Evolutionary conservation across 2,329 filamentous ascomycete species (phyloP).

Genomic region (Venturia oleaginea): DNA sequence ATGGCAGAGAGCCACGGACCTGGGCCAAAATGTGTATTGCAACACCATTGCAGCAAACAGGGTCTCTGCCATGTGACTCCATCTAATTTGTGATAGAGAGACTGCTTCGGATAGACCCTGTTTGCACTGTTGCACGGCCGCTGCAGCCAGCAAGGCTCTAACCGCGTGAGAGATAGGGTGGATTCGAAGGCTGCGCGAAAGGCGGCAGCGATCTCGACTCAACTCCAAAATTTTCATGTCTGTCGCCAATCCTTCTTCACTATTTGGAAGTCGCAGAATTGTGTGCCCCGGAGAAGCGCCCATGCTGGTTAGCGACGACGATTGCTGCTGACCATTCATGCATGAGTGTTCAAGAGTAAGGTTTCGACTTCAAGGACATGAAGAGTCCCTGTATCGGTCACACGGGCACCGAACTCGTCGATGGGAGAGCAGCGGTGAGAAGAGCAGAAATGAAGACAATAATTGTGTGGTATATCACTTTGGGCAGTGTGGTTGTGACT

Average conservation of each 20-base stretch:
- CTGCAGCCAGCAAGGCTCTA: not conserved
- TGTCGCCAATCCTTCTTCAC: not conserved
- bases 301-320: not conserved
- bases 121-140: not conserved
- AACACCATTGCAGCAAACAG: not conserved
- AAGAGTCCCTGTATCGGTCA: not conserved
- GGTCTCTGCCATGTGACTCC: not conserved
- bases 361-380: not conserved
- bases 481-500: not conserved
- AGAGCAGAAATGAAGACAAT: not conserved
- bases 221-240: not conserved
- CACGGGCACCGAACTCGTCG: not conserved
- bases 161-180: not conserved
- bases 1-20: not conserved
- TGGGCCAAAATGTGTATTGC: not conserved
- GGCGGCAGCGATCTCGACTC: constrained; percentile 3
- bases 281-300: not conserved
- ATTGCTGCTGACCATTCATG: not conserved
- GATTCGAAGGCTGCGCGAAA: not conserved
- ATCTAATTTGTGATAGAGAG: not conserved
- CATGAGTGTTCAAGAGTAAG: not conserved
- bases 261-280: not conserved
- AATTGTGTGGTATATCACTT: not conserved
- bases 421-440: not conserved
- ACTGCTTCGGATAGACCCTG: not conserved